Evolutionary conservation across 176 grass and related monocot genomes (phyloP).

Genomic region (Carex parvula): DNA sequence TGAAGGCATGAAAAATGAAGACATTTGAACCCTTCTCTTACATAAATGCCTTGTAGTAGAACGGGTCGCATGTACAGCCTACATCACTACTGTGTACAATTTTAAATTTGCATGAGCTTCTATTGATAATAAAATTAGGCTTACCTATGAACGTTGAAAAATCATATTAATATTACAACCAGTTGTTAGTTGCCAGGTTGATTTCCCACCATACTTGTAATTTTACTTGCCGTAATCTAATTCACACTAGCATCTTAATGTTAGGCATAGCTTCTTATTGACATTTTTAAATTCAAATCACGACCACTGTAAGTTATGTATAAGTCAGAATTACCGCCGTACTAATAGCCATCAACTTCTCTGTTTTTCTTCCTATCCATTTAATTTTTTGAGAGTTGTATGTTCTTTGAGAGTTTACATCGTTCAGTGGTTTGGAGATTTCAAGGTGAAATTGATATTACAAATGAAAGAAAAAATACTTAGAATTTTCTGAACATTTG

Average conservation of each 20-base stretch:
- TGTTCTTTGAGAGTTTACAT: background rate
- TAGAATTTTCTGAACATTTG: background rate
- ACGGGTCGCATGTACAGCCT: background rate
- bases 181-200: background rate
- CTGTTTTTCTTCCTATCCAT: background rate
- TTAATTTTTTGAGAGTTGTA: background rate
- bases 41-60: background rate
- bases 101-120: slow-evolving; percentile 2
- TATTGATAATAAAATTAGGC: background rate
- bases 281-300: background rate
- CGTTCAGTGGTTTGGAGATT: background rate
- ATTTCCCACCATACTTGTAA: background rate
- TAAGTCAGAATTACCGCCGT: background rate
- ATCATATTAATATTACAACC: background rate
- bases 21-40: too few relatives aligned
- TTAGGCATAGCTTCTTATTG: background rate
- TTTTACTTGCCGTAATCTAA: background rate
- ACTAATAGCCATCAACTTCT: background rate
- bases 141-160: background rate
- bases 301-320: background rate
- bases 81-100: background rate
- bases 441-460: background rate
- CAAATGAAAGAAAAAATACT: background rate
- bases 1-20: too few relatives aligned
- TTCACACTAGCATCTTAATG: background rate